Percentiles rank a stretch among this genome's conserved stretches.
Conservation (phyloP, 2,329 filamentous ascomycete species). For the Calonectria pseudoreteaudii region DNA sequence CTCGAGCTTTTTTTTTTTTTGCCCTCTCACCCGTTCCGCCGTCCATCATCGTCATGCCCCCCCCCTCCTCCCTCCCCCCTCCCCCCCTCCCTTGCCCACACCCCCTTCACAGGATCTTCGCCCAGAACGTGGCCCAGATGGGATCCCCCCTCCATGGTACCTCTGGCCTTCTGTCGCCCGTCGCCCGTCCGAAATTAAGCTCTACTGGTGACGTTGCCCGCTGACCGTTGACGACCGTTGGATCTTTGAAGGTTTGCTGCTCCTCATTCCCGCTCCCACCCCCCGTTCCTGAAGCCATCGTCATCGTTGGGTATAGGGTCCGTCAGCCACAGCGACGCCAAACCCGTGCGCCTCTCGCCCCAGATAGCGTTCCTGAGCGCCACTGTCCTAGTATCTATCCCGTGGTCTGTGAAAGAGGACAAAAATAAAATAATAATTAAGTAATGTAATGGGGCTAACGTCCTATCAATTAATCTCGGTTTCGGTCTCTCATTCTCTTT, state of each 20-base stretch:
- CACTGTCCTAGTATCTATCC: background rate
- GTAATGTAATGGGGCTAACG: background rate
- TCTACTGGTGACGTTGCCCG: constrained; percentile 6
- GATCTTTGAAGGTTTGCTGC: background rate
- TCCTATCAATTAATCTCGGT: background rate
- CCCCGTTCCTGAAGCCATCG: background rate
- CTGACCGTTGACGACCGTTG: background rate
- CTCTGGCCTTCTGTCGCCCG: background rate
- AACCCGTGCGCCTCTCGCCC: background rate
- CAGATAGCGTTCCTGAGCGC: background rate
- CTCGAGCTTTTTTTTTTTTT: background rate
- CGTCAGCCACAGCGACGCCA: constrained; percentile 7
- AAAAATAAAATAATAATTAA: too few relatives aligned
- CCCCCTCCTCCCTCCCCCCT: background rate
- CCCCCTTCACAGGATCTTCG: constrained; percentile 22
- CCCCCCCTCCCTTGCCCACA: background rate
- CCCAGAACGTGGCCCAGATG: constrained; percentile 33
- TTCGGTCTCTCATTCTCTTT: background rate
- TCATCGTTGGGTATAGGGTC: background rate
- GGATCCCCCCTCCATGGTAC: constrained; percentile 30
- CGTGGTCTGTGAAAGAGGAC: too few relatives aligned
- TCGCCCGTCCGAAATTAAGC: constrained; percentile 11
- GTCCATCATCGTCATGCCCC: background rate
- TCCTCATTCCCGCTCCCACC: background rate
- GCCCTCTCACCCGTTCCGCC: background rate